These are phyloP conservation scores for Bruguiera hainesii DNA, from an alignment of 441 rosid species.

Conservation along the genomic window DNA sequence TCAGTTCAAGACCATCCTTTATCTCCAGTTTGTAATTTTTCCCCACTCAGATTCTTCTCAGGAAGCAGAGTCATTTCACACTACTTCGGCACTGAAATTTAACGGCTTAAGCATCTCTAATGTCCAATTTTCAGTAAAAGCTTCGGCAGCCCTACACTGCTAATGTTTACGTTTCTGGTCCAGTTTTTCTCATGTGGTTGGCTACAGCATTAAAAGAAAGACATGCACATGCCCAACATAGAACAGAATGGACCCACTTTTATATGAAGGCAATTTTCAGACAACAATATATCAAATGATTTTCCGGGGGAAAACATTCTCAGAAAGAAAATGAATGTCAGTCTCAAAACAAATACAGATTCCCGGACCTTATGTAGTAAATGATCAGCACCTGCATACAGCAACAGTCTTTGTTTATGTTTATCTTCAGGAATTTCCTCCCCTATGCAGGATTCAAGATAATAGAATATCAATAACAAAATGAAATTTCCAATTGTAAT, in stretches of 20 bases:
- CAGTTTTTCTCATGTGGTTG: too few relatives aligned
- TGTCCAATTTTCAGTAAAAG: too few relatives aligned
- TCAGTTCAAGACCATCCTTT: too few relatives aligned
- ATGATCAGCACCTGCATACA: constrained; percentile 70
- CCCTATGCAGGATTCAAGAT: constrained; percentile 39
- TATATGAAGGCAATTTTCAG: not conserved
- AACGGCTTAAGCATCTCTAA: too few relatives aligned
- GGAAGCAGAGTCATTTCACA: too few relatives aligned
- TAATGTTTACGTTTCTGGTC: too few relatives aligned
- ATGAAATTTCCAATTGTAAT: constrained; percentile 8
- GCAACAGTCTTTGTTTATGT: constrained; percentile 53
- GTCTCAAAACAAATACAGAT: constrained; percentile 9
- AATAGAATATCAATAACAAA: too few relatives aligned
- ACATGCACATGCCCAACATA: not conserved
- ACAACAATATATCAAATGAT: not conserved
- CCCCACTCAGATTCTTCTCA: too few relatives aligned
- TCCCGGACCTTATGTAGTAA: constrained; percentile 73
- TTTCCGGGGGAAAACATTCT: not conserved
- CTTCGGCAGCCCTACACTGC: too few relatives aligned
- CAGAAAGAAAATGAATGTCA: not conserved
- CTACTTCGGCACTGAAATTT: too few relatives aligned
- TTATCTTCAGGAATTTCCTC: constrained; percentile 59
- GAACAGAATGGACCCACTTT: not conserved
- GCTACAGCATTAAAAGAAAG: not conserved
- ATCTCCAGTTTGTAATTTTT: too few relatives aligned